Percentiles rank a stretch among this genome's conserved stretches.
Conservation (phyloP, 257 asterid genomes). For the Rehmannia glutinosa region DNA sequence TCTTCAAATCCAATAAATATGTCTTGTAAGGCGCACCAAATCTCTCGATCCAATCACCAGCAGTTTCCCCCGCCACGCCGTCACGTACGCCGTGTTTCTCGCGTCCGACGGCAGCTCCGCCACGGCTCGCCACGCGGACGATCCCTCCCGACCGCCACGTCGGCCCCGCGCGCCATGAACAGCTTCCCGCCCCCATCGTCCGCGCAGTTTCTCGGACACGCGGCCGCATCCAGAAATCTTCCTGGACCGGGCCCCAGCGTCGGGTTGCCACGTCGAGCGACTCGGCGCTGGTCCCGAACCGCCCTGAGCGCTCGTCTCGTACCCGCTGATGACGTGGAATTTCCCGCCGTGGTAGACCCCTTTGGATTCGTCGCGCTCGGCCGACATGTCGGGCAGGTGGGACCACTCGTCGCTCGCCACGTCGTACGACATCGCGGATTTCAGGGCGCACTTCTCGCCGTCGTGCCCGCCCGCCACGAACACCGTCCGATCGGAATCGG, state of each 20-base stretch:
- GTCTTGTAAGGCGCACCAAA: slow-evolving; percentile 34
- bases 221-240: slow-evolving; percentile 31
- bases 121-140: slow-evolving; percentile 37
- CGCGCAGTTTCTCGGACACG: slow-evolving; percentile 45
- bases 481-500: slow-evolving; percentile 44
- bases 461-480: slow-evolving; percentile 86
- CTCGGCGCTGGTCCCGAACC: slow-evolving; percentile 46
- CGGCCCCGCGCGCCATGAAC: slow-evolving; percentile 22
- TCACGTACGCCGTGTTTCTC: slow-evolving; percentile 23
- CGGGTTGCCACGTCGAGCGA: slow-evolving; percentile 37
- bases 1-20: slow-evolving; percentile 40
- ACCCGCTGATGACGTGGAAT: slow-evolving; percentile 75
- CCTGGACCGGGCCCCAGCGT: slow-evolving; percentile 43
- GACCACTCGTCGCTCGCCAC: slow-evolving; percentile 47
- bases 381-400: slow-evolving; percentile 54
- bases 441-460: slow-evolving; percentile 53
- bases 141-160: slow-evolving; percentile 26
- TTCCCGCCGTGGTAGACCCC: slow-evolving; percentile 40
- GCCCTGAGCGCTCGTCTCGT: slow-evolving; percentile 54
- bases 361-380: slow-evolving; percentile 67
- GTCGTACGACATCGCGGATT: slow-evolving; percentile 61
- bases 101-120: slow-evolving; percentile 32
- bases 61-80: slow-evolving; percentile 53
- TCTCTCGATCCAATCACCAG: slow-evolving; percentile 43
- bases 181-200: slow-evolving; percentile 32